phyloP scores from a whole-genome alignment of 495 filamentous ascomycete genomes.

The Darksidea phi region DNA sequence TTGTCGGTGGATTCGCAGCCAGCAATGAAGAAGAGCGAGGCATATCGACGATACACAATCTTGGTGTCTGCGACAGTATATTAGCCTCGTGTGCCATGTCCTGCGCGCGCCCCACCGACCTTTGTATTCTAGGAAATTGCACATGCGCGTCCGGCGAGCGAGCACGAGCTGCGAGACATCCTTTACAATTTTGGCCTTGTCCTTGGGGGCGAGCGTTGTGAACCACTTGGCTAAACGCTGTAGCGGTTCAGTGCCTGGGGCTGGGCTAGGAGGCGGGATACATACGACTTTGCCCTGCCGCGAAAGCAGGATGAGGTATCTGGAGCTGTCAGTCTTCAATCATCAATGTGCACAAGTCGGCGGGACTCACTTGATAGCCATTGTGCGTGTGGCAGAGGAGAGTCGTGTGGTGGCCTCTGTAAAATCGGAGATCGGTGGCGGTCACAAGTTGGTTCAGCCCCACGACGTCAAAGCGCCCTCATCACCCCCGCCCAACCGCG shows the following conservation, averaged over 20 bases:
- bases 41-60: conserved; percentile 97
- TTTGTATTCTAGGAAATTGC: conserved; percentile 99
- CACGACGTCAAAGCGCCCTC: conserved; percentile 18
- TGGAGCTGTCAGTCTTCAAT: conserved; percentile 42
- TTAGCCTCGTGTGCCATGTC: conserved; percentile 10
- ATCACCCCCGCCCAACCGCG: not conserved
- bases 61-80: conserved; percentile 70
- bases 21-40: conserved; percentile 98
- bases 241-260: conserved; percentile 38
- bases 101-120: conserved; percentile 50
- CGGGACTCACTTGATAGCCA: conserved; percentile 61
- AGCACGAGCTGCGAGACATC: conserved; percentile 98
- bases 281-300: conserved; percentile 98
- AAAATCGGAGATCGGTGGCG: conserved; percentile 13
- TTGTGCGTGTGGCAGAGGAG: conserved; percentile 37
- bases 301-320: conserved; percentile 95
- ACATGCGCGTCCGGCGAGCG: conserved; percentile 94
- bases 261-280: conserved; percentile 46
- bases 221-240: conserved; percentile 99
- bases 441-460: conserved; percentile 1
- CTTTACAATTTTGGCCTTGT: conserved; percentile 99
- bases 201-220: conserved; percentile 93
- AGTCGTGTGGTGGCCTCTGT: not conserved
- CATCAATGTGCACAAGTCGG: not conserved
- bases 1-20: conserved; percentile 93